Evolutionary conservation across 225 moss, liverwort and hornwort genomes (phyloP).

Genomic region (Sphagnum tenellum): DNA sequence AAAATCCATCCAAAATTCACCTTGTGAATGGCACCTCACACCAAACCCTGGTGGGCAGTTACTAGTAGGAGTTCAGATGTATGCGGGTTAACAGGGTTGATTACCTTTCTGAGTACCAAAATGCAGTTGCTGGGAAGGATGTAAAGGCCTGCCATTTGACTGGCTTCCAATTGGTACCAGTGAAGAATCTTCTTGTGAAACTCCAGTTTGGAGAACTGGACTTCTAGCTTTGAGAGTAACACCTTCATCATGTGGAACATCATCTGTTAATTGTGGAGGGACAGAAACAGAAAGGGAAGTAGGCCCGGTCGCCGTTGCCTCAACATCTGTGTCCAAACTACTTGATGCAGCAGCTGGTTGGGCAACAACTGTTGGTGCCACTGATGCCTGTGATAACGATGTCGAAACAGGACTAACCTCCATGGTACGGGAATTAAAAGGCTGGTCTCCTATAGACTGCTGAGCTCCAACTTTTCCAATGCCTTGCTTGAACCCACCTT

Average conservation of each 20-base stretch:
- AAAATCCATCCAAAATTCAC: too few relatives aligned
- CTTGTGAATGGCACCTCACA: too few relatives aligned
- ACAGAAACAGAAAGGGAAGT: slow-evolving; percentile 9
- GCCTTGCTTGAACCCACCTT: slow-evolving; percentile 47
- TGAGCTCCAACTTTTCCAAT: slow-evolving; percentile 69
- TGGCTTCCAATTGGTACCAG: slow-evolving; percentile 51
- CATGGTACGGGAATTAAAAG: slow-evolving; percentile 21
- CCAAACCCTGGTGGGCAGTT: too few relatives aligned
- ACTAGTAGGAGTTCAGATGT: too few relatives aligned
- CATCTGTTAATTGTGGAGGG: slow-evolving; percentile 23
- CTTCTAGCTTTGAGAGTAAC: too few relatives aligned
- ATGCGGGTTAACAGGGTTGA: too few relatives aligned
- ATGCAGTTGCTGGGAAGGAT: slow-evolving; percentile 60
- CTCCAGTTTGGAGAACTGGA: too few relatives aligned
- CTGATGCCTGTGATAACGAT: slow-evolving; percentile 8
- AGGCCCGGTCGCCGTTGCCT: slow-evolving; percentile 22
- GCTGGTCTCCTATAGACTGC: slow-evolving; percentile 54
- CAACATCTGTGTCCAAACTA: slow-evolving; percentile 32
- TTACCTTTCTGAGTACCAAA: slow-evolving; percentile 81
- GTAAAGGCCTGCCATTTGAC: slow-evolving; percentile 48
- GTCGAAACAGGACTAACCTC: slow-evolving; percentile 35
- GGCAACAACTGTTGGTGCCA: too few relatives aligned
- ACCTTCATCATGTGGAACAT: slow-evolving; percentile 22
- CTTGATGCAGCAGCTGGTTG: slow-evolving; percentile 2
- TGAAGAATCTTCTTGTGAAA: slow-evolving; percentile 8